Evolutionary conservation across 805 yeast species (phyloP).

Genomic region (Saitoella complicata): DNA sequence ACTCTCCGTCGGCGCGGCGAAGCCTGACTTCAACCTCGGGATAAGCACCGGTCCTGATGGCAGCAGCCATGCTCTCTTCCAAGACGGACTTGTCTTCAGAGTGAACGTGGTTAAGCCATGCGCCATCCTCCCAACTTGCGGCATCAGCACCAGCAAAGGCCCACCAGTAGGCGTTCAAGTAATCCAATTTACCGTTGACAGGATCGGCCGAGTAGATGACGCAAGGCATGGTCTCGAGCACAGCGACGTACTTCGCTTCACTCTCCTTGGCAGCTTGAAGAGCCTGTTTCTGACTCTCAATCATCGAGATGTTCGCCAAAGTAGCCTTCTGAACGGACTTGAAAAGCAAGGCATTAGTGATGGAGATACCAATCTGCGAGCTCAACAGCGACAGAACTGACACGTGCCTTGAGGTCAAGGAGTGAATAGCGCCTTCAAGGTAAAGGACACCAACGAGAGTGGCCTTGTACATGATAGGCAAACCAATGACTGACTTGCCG

Average conservation of each 20-base stretch:
- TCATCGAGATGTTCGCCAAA: slow-evolving; percentile 14
- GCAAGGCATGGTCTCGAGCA: slow-evolving; percentile 14
- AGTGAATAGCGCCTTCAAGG: slow-evolving; percentile 13
- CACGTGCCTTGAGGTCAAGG: slow-evolving; percentile 13
- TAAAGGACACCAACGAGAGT: slow-evolving; percentile 10
- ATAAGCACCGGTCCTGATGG: slow-evolving; percentile 4
- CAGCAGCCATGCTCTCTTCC: slow-evolving; percentile 3
- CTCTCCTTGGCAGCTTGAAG: slow-evolving; percentile 12
- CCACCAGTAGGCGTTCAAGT: slow-evolving; percentile 12
- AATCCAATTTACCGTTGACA: slow-evolving; percentile 6
- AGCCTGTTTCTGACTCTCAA: slow-evolving; percentile 12
- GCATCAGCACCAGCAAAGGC: slow-evolving; percentile 11
- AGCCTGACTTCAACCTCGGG: slow-evolving; percentile 10
- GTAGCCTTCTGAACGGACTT: slow-evolving; percentile 12
- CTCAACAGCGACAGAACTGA: slow-evolving; percentile 11
- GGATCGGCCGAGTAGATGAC: slow-evolving; percentile 13
- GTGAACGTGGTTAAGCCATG: slow-evolving; percentile 10
- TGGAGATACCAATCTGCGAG: slow-evolving; percentile 15
- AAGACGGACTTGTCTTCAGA: slow-evolving; percentile 10
- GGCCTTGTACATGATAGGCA: slow-evolving; percentile 12
- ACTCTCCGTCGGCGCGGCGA: slow-evolving; percentile 7
- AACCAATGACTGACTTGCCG: slow-evolving; percentile 11
- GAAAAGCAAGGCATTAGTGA: slow-evolving; percentile 13
- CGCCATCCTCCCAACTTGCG: slow-evolving; percentile 8
- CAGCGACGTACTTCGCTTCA: slow-evolving; percentile 13